A percentile compares a stretch with the other conserved stretches of the same genome.
These are phyloP conservation scores for Thozetella sp. DNA, from an alignment of 495 filamentous ascomycete genomes.

Conservation along the genomic window DNA sequence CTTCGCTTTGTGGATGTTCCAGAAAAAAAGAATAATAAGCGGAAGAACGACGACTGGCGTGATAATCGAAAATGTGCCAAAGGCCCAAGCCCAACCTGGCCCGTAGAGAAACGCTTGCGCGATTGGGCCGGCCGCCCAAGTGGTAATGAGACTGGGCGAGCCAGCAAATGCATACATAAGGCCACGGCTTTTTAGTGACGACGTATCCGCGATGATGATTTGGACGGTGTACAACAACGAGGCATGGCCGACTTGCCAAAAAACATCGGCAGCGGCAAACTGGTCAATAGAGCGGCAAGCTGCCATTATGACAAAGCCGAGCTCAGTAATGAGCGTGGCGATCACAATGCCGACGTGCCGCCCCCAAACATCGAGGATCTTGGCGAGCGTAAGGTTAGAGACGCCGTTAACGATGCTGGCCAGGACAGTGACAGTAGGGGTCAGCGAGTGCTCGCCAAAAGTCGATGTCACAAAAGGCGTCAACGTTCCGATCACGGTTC, in stretches of 20 bases:
- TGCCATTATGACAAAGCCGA: conserved; percentile 43
- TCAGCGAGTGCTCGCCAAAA: conserved; percentile 36
- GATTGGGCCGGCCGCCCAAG: conserved; percentile 41
- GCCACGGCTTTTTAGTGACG: conserved; percentile 57
- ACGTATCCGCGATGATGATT: conserved; percentile 64
- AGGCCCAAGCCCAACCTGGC: conserved; percentile 59
- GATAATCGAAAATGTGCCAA: conserved; percentile 55
- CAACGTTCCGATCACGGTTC: conserved; percentile 30
- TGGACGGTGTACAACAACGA: neutral
- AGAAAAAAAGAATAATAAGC: conserved; percentile 35
- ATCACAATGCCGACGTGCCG: conserved; percentile 32
- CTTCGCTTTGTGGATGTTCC: conserved; percentile 53
- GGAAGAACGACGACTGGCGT: conserved; percentile 49
- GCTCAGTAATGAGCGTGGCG: conserved; percentile 23
- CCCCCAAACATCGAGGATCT: conserved; percentile 61
- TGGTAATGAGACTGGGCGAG: conserved; percentile 62
- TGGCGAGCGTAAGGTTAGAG: conserved; percentile 54
- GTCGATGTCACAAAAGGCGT: conserved; percentile 34
- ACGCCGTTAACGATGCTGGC: conserved; percentile 56
- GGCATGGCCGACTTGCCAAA: conserved; percentile 17
- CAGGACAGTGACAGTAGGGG: conserved; percentile 34
- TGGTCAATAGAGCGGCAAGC: conserved; percentile 34
- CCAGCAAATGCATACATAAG: conserved; percentile 57
- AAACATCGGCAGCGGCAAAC: conserved; percentile 38
- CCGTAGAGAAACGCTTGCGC: conserved; percentile 36